phyloP scores from a whole-genome alignment of 352 stramenopile species.

The Phytophthora niederhauseri region DNA sequence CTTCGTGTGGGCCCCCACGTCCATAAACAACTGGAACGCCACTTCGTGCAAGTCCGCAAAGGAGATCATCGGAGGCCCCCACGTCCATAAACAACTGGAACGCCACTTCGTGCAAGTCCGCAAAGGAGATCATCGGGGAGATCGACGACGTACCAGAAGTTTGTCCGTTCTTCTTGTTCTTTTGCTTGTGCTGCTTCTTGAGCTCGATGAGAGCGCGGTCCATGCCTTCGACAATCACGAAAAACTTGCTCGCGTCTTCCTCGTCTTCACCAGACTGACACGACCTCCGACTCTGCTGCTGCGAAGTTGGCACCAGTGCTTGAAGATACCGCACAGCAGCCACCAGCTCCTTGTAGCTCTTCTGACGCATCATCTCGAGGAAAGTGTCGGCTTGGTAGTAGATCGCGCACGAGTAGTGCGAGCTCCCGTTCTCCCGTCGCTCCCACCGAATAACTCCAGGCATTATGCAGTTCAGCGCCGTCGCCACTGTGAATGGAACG shows the following conservation, averaged over 20 bases:
- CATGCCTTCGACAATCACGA: slow-evolving; percentile 69
- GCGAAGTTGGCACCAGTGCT: slow-evolving; percentile 20
- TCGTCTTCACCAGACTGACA: slow-evolving; percentile 2
- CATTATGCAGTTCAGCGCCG: slow-evolving; percentile 37
- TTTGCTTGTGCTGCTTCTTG: slow-evolving; percentile 49
- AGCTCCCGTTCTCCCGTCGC: slow-evolving; percentile 13
- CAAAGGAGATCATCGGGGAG: no score
- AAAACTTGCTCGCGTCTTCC: slow-evolving; percentile 37
- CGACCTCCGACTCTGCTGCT: not conserved
- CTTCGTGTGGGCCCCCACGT: slow-evolving; percentile 58
- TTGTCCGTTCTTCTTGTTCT: slow-evolving; percentile 29
- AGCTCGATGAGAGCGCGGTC: slow-evolving; percentile 56
- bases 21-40: slow-evolving; percentile 73
- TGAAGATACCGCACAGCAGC: slow-evolving; percentile 38
- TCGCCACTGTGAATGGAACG: slow-evolving; percentile 41
- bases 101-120: slow-evolving; percentile 61
- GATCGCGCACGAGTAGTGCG: slow-evolving; percentile 38
- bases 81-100: slow-evolving; percentile 77
- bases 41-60: slow-evolving; percentile 70
- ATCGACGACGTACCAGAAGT: not conserved
- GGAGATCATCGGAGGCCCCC: slow-evolving; percentile 28
- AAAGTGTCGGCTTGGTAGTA: slow-evolving; percentile 52
- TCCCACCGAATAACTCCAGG: slow-evolving; percentile 50
- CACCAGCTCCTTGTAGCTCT: slow-evolving; percentile 47
- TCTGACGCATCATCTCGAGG: slow-evolving; percentile 44